Evolutionary conservation across 106 monocot species (phyloP).

Genomic region (Chionographis japonica): DNA sequence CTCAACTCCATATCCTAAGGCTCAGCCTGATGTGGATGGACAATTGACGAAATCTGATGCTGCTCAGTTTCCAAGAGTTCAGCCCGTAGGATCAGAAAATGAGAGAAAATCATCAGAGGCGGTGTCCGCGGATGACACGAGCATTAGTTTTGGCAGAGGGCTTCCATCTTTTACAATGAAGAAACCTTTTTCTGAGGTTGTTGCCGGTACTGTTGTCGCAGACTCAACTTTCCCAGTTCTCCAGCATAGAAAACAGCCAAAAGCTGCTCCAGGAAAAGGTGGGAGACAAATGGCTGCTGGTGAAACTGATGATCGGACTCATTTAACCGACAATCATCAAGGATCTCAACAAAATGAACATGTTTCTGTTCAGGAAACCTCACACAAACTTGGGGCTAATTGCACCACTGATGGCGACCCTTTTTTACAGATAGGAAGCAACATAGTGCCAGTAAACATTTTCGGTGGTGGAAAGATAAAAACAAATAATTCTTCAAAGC

Average conservation of each 20-base stretch:
- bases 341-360: slow-evolving; percentile 21
- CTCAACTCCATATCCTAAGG: slow-evolving; percentile 10
- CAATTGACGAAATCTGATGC: slow-evolving; percentile 28
- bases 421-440: slow-evolving; percentile 76
- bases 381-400: slow-evolving; percentile 12
- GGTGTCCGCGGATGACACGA: slow-evolving; percentile 25
- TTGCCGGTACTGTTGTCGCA: slow-evolving; percentile 44
- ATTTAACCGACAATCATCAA: slow-evolving; percentile 12
- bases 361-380: slow-evolving; percentile 14
- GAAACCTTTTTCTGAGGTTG: slow-evolving; percentile 94
- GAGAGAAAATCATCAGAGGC: slow-evolving; percentile 13
- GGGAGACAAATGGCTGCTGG: slow-evolving; percentile 5
- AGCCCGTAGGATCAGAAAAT: slow-evolving; percentile 15
- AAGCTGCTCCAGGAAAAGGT: slow-evolving; percentile 25
- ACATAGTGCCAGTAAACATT: slow-evolving; percentile 65
- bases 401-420: slow-evolving; percentile 23
- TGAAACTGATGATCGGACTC: slow-evolving; percentile 25
- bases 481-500: slow-evolving; percentile 26
- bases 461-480: slow-evolving; percentile 21
- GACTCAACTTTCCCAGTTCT: slow-evolving; percentile 46
- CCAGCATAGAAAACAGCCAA: slow-evolving; percentile 44
- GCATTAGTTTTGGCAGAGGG: slow-evolving; percentile 69
- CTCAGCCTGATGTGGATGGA: slow-evolving; percentile 6
- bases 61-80: slow-evolving; percentile 10
- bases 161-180: slow-evolving; percentile 69